These are phyloP conservation scores for Naganishia sp. DNA, from an alignment of 1,284 basidiomycete genomes.

Conservation along the genomic window DNA sequence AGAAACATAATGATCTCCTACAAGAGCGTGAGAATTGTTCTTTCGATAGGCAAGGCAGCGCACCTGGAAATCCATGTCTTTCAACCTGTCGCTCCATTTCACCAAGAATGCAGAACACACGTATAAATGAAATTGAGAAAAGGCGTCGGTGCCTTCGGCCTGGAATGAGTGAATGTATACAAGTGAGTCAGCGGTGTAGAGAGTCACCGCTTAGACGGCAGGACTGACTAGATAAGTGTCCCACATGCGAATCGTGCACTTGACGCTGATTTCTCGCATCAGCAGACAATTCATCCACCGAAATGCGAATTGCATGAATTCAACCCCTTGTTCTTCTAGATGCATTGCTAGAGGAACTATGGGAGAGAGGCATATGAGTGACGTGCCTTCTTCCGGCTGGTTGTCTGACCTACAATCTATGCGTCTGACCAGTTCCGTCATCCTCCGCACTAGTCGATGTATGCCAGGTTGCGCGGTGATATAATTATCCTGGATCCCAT, in stretches of 20 bases:
- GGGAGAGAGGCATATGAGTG: not conserved
- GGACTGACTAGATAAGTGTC: conserved; percentile 89
- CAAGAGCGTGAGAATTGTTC: conserved; percentile 6
- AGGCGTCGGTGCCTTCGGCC: conserved; percentile 92
- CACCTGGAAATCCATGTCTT: conserved; percentile 95
- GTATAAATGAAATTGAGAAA: conserved; percentile 94
- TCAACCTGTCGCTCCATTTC: conserved; percentile 84
- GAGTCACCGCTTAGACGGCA: conserved; percentile 3
- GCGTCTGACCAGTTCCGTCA: conserved; percentile 86
- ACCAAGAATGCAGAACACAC: conserved; percentile 94
- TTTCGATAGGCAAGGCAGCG: conserved; percentile 35
- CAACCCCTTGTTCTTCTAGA: conserved; percentile 83
- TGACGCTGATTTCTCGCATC: conserved; percentile 92
- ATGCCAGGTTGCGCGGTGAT: conserved; percentile 94
- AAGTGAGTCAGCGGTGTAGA: not conserved
- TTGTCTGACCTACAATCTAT: conserved; percentile 70
- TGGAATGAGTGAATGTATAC: conserved; percentile 45
- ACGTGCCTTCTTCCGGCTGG: not conserved
- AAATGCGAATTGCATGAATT: conserved; percentile 98
- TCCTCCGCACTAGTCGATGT: conserved; percentile 82
- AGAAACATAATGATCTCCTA: conserved; percentile 99
- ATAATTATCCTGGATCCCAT: conserved; percentile 97
- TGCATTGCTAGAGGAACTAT: conserved; percentile 77
- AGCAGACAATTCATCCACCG: conserved; percentile 98
- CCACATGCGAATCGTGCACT: conserved; percentile 97